These are phyloP conservation scores for Nicotiana benthamiana DNA, from an alignment of 257 asterid species.

Conservation along the genomic window DNA sequence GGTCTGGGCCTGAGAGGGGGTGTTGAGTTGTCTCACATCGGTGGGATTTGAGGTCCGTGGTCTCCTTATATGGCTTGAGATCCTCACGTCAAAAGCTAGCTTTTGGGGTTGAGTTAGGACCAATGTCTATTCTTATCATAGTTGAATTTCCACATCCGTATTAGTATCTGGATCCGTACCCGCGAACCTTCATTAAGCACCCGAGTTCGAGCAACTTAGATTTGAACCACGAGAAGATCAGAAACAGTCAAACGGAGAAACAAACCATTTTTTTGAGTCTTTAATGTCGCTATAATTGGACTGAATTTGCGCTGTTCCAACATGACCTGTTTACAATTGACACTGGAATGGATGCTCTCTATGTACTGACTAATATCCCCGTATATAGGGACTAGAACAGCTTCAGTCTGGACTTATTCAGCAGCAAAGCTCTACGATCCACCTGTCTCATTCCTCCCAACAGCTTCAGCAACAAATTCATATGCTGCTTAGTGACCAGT, in stretches of 20 bases:
- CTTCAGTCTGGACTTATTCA: conserved; percentile 14
- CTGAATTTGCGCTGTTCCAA: background rate
- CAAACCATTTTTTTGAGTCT: background rate
- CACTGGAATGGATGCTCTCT: background rate
- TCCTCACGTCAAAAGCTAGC: no score
- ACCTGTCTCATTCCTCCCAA: conserved; percentile 4
- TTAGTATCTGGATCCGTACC: no score
- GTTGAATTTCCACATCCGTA: no score
- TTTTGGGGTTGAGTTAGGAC: no score
- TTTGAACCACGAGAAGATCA: background rate
- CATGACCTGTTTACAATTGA: background rate
- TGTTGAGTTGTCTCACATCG: no score
- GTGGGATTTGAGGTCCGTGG: no score
- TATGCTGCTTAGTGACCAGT: conserved; percentile 10
- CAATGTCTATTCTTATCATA: no score
- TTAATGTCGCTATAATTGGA: background rate
- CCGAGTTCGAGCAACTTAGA: no score
- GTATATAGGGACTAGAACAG: conserved; percentile 16
- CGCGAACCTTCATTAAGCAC: no score
- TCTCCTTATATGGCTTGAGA: no score
- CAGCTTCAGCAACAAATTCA: conserved; percentile 12
- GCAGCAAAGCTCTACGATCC: conserved; percentile 6
- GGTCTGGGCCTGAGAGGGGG: no score
- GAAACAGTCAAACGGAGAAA: background rate
- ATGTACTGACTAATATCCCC: background rate